phyloP scores from a whole-genome alignment of 352 stramenopile species.

The Phytophthora sp. region DNA sequence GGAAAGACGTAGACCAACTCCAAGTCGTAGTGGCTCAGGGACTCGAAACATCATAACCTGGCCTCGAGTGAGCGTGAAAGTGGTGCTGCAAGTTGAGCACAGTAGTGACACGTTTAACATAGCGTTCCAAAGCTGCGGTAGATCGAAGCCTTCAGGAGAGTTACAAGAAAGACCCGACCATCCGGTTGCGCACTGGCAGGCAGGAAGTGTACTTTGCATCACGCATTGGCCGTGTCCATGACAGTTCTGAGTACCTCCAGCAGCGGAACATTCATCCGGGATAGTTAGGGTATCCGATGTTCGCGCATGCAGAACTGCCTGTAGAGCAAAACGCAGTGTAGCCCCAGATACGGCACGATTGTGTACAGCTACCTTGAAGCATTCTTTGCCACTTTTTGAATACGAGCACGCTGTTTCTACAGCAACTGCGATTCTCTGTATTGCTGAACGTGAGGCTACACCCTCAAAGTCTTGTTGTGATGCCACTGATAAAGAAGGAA shows the following conservation, averaged over 20 bases:
- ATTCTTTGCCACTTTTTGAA: slow-evolving; percentile 38
- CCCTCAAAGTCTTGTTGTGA: slow-evolving; percentile 62
- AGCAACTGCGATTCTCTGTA: slow-evolving; percentile 49
- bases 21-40: slow-evolving; percentile 59
- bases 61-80: slow-evolving; percentile 51
- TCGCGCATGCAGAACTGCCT: slow-evolving; percentile 45
- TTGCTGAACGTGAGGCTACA: slow-evolving; percentile 19
- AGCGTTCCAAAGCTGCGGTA: slow-evolving; percentile 63
- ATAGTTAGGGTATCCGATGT: neutral
- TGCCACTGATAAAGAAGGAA: slow-evolving; percentile 51
- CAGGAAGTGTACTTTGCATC: slow-evolving; percentile 24
- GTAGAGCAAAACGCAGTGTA: slow-evolving; percentile 48
- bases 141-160: slow-evolving; percentile 57
- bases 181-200: slow-evolving; percentile 61
- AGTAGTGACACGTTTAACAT: slow-evolving; percentile 56
- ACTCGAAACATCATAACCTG: slow-evolving; percentile 73
- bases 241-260: slow-evolving; percentile 44
- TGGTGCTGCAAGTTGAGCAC: slow-evolving; percentile 54
- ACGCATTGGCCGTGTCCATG: slow-evolving; percentile 61
- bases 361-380: slow-evolving; percentile 77
- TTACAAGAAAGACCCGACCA: slow-evolving; percentile 73
- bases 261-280: slow-evolving; percentile 1
- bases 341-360: slow-evolving; percentile 65
- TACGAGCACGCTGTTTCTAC: slow-evolving; percentile 56
- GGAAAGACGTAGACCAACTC: slow-evolving; percentile 45